A percentile compares a stretch with the other conserved stretches of the same genome.
These are phyloP conservation scores for Myxozyma geophila DNA, from an alignment of 805 yeast genomes.

Conservation along the genomic window DNA sequence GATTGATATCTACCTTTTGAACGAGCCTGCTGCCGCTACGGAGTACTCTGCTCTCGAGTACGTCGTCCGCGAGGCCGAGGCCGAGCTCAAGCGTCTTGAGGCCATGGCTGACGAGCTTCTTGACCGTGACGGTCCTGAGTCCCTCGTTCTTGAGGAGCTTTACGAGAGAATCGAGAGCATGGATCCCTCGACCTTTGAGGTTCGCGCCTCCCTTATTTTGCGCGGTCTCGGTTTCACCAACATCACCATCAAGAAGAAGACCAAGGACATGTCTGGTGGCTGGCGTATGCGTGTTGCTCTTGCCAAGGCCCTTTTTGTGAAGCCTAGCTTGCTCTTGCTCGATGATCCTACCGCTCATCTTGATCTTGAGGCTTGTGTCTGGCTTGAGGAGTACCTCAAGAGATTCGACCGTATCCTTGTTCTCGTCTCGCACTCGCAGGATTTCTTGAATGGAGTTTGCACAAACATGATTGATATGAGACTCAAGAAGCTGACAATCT, in stretches of 20 bases:
- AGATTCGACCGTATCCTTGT: constrained; percentile 92
- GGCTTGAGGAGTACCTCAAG: constrained; percentile 98
- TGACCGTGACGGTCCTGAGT: constrained; percentile 92
- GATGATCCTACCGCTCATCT: constrained; percentile 99
- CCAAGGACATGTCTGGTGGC: constrained; percentile 99
- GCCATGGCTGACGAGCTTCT: constrained; percentile 86
- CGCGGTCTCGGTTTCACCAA: constrained; percentile 97
- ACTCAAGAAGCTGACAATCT: constrained; percentile 66
- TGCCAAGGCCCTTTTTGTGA: constrained; percentile 96
- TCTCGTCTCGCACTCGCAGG: constrained; percentile 96
- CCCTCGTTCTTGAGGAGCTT: constrained; percentile 78
- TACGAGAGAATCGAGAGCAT: constrained; percentile 94
- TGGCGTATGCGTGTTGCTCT: constrained; percentile 99
- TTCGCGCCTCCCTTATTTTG: constrained; percentile 92
- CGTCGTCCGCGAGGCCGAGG: constrained; percentile 96
- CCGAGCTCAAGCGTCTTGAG: constrained; percentile 87
- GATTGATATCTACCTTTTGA: constrained; percentile 88
- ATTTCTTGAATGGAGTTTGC: constrained; percentile 99
- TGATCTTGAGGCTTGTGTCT: constrained; percentile 99
- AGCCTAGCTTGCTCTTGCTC: constrained; percentile 90
- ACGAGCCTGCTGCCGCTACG: constrained; percentile 97
- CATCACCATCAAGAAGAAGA: constrained; percentile 84
- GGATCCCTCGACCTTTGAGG: constrained; percentile 96
- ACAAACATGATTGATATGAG: constrained; percentile 98
- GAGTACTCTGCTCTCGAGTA: constrained; percentile 92